Evolutionary conservation across 75 land plant genomes (phyloP).

Genomic region (Picea glauca): DNA sequence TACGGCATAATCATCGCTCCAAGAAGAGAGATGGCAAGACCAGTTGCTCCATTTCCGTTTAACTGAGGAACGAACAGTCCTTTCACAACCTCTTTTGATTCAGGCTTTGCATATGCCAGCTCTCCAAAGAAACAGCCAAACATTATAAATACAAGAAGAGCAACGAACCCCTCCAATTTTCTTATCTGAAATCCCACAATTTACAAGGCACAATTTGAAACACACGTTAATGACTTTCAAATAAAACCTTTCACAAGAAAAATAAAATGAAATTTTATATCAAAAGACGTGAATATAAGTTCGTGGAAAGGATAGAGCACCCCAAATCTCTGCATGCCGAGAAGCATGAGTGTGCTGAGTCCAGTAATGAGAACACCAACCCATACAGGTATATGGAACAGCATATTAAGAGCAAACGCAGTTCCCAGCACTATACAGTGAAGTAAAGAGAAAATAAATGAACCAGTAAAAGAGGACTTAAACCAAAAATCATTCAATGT

Average conservation of each 20-base stretch:
- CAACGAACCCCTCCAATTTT: conserved; percentile 62
- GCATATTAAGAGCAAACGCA: conserved; percentile 84
- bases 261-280: no score
- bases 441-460: neutral
- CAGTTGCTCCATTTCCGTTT: conserved; percentile 53
- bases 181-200: conserved; percentile 19
- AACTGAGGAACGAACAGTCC: conserved; percentile 63
- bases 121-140: conserved; percentile 64
- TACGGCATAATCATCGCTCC: conserved; percentile 90
- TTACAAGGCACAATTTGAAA: no score
- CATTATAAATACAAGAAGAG: conserved; percentile 54
- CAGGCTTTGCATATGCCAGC: no score
- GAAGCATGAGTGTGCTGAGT: conserved; percentile 66
- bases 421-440: conserved; percentile 66
- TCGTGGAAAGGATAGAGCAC: conserved; percentile 12
- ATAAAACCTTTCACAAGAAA: no score
- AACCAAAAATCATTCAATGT: neutral
- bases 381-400: conserved; percentile 87
- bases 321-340: conserved; percentile 79
- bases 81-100: conserved; percentile 45
- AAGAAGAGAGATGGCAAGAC: conserved; percentile 64
- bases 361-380: conserved; percentile 81
- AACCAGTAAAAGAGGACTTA: neutral
- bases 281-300: no score
- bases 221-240: no score